These are phyloP conservation scores for Vanrija sp. DNA, from an alignment of 1,284 basidiomycete species.

Conservation along the genomic window DNA sequence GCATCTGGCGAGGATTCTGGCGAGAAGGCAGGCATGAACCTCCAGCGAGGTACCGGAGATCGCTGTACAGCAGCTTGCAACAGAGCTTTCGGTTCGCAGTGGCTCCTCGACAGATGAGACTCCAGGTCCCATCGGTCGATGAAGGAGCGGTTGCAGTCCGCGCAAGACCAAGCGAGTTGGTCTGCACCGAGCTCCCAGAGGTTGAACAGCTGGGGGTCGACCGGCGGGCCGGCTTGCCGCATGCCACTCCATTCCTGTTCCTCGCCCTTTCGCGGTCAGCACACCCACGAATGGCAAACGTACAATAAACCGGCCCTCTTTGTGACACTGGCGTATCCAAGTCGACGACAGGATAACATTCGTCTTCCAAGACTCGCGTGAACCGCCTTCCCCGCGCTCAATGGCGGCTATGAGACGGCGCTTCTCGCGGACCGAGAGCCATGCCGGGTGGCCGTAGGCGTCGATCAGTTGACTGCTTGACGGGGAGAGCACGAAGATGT, in stretches of 20 bases:
- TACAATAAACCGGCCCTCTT: slow-evolving; percentile 19
- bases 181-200: not conserved
- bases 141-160: not conserved
- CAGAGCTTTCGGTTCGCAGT: too few relatives aligned
- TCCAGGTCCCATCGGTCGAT: not conserved
- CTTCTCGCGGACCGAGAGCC: slow-evolving; percentile 9
- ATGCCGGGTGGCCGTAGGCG: slow-evolving; percentile 12
- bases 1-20: too few relatives aligned
- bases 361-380: slow-evolving; percentile 16
- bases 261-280: slow-evolving; percentile 13
- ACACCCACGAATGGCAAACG: too few relatives aligned
- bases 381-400: too few relatives aligned
- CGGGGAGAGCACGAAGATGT: not conserved
- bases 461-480: not conserved
- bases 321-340: slow-evolving; percentile 21
- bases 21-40: too few relatives aligned
- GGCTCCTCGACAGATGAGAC: not conserved
- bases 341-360: slow-evolving; percentile 24
- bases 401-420: not conserved
- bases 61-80: too few relatives aligned
- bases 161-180: too few relatives aligned
- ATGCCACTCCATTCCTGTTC: slow-evolving; percentile 22
- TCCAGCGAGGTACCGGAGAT: too few relatives aligned
- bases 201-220: not conserved
- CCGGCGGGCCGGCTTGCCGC: not conserved